Evolutionary conservation across 2,329 filamentous ascomycete genomes (phyloP).

Genomic region (Harringtonia lauricola): DNA sequence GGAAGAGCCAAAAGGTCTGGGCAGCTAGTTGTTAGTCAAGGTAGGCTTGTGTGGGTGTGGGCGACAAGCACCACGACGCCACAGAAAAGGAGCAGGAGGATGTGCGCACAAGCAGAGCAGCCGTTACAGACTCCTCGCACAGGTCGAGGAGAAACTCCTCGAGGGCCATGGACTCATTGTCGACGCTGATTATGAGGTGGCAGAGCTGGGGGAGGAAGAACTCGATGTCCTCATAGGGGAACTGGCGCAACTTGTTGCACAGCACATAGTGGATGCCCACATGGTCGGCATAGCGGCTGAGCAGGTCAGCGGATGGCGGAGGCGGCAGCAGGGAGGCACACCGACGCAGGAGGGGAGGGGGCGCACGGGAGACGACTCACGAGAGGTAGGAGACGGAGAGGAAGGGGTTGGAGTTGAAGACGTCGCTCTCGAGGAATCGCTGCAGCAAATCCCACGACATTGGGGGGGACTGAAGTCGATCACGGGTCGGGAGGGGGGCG

Average conservation of each 20-base stretch:
- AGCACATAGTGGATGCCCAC: slow-evolving; percentile 84
- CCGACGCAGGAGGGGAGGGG: background rate
- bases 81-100: slow-evolving; percentile 12
- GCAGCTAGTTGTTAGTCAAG: too few species aligned
- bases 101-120: slow-evolving; percentile 61
- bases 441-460: slow-evolving; percentile 83
- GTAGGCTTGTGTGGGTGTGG: slow-evolving; percentile 5
- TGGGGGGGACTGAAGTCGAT: slow-evolving; percentile 2
- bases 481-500: background rate
- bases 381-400: slow-evolving; percentile 81
- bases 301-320: background rate
- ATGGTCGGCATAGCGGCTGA: slow-evolving; percentile 76
- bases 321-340: background rate
- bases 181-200: slow-evolving; percentile 76
- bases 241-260: slow-evolving; percentile 79
- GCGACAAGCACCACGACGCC: background rate
- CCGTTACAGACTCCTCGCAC: slow-evolving; percentile 79
- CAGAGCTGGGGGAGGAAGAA: slow-evolving; percentile 86
- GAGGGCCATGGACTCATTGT: slow-evolving; percentile 85
- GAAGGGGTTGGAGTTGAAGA: slow-evolving; percentile 86
- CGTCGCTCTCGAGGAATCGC: slow-evolving; percentile 86
- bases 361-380: slow-evolving; percentile 33
- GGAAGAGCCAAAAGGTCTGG: slow-evolving; percentile 84
- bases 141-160: slow-evolving; percentile 80
- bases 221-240: slow-evolving; percentile 84